Conservation (phyloP, 441 rosid genomes). For the Mallotus japonicus region DNA sequence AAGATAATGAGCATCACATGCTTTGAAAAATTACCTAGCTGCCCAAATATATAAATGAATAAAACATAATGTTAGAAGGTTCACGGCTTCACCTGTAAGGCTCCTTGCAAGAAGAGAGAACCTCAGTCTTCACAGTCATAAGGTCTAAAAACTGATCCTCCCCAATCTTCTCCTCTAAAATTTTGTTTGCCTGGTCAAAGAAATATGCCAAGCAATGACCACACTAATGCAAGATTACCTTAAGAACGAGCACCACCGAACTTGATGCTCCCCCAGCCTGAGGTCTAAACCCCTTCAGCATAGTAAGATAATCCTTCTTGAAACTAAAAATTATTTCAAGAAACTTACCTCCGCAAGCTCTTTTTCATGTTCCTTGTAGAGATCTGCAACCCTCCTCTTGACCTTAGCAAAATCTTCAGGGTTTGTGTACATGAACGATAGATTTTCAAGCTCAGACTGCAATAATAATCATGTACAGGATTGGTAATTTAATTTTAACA, state of each 20-base stretch:
- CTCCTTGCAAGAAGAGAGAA: constrained; percentile 81
- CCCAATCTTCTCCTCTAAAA: constrained; percentile 86
- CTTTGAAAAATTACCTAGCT: constrained; percentile 1
- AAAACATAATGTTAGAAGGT: constrained; percentile 16
- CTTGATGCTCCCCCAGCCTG: constrained; percentile 1
- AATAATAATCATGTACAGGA: constrained; percentile 21
- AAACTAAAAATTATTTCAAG: neutral
- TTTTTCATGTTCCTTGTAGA: constrained; percentile 81
- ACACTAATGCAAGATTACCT: constrained; percentile 13
- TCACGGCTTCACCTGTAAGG: constrained; percentile 72
- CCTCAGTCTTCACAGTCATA: constrained; percentile 80
- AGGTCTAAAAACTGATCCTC: constrained; percentile 93
- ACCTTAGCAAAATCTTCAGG: constrained; percentile 82
- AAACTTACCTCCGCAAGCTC: constrained; percentile 74
- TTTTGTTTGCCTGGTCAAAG: constrained; percentile 67
- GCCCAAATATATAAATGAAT: constrained; percentile 11
- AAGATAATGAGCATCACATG: neutral
- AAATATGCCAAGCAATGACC: constrained; percentile 9
- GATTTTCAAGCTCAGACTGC: constrained; percentile 97
- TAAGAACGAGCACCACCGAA: constrained; percentile 15
- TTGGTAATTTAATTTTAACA: constrained; percentile 1
- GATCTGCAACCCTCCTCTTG: constrained; percentile 78
- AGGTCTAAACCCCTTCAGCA: constrained; percentile 7
- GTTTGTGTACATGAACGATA: constrained; percentile 90
- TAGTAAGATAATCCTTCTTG: neutral